These are phyloP conservation scores for Pichia cactophila DNA, from an alignment of 1,139 yeast species.

Conservation along the genomic window DNA sequence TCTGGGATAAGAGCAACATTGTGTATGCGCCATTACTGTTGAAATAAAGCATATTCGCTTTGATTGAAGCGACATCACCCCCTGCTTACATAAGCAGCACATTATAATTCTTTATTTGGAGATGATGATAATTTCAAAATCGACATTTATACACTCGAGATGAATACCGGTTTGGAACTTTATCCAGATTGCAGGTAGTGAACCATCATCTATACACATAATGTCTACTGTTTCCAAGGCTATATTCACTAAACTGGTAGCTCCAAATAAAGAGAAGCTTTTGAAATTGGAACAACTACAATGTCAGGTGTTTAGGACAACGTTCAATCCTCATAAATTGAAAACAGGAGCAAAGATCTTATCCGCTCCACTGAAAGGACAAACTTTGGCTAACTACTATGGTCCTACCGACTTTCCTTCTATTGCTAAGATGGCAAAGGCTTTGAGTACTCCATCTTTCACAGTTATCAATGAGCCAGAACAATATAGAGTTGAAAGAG, in stretches of 20 bases:
- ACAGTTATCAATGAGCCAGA: conserved; percentile 68
- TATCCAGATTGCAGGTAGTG: too few species aligned
- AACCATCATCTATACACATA: not conserved
- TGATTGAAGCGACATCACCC: too few species aligned
- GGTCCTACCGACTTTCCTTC: conserved; percentile 68
- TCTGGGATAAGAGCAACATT: too few species aligned
- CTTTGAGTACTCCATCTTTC: conserved; percentile 21
- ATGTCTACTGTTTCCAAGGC: conserved; percentile 11
- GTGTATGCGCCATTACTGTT: too few species aligned
- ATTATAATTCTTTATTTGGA: too few species aligned
- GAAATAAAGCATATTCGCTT: too few species aligned
- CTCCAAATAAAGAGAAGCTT: conserved; percentile 31
- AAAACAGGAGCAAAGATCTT: conserved; percentile 78
- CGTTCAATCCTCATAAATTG: conserved; percentile 58
- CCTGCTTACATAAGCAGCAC: too few species aligned
- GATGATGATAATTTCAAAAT: too few species aligned
- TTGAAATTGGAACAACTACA: conserved; percentile 49
- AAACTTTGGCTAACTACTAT: conserved; percentile 62
- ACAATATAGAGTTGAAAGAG: conserved; percentile 58
- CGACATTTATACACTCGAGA: not conserved
- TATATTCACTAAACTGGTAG: conserved; percentile 3
- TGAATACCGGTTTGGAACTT: not conserved
- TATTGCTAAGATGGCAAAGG: conserved; percentile 28
- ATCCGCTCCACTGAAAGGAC: conserved; percentile 69
- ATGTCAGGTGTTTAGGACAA: conserved; percentile 53